A percentile compares a stretch with the other conserved stretches of the same genome.
These are phyloP conservation scores for Rhinocladiella mackenziei DNA, from an alignment of 2,329 filamentous ascomycete genomes.

Conservation along the genomic window DNA sequence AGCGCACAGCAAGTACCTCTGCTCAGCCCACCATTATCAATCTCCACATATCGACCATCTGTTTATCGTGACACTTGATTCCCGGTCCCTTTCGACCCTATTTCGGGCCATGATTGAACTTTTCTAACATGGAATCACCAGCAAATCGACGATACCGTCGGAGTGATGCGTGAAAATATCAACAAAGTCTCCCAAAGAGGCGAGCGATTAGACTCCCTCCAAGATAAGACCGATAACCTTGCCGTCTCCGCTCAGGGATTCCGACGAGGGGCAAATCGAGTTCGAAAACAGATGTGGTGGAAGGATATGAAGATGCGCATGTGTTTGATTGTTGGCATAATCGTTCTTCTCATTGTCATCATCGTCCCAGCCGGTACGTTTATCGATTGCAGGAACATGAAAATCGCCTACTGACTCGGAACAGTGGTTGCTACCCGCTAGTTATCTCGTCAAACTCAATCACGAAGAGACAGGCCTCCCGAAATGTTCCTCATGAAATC, in stretches of 20 bases:
- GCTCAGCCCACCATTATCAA: too few relatives aligned
- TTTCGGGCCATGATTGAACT: neutral
- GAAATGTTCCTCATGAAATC: conserved; percentile 13
- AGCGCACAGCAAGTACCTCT: neutral
- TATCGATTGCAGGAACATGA: neutral
- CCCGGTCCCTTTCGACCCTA: too few relatives aligned
- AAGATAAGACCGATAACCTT: conserved; percentile 91
- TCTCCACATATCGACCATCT: too few relatives aligned
- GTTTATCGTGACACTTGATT: too few relatives aligned
- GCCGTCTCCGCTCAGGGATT: conserved; percentile 91
- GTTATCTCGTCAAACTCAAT: too few relatives aligned
- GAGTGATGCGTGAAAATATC: conserved; percentile 96
- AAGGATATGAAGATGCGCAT: conserved; percentile 99
- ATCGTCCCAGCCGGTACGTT: conserved; percentile 83
- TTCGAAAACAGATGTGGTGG: conserved; percentile 99
- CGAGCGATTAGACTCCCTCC: conserved; percentile 77
- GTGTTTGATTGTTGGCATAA: conserved; percentile 85
- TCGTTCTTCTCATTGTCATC: conserved; percentile 87
- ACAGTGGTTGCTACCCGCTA: conserved; percentile 29
- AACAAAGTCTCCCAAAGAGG: conserved; percentile 94
- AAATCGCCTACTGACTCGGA: conserved; percentile 7
- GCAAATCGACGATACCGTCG: conserved; percentile 97
- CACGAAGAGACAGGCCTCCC: conserved; percentile 1
- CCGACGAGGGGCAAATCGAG: conserved; percentile 90
- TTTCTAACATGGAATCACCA: conserved; percentile 39